These are phyloP conservation scores for Colletotrichum sojae DNA, from an alignment of 2,329 filamentous ascomycete genomes.

Conservation along the genomic window DNA sequence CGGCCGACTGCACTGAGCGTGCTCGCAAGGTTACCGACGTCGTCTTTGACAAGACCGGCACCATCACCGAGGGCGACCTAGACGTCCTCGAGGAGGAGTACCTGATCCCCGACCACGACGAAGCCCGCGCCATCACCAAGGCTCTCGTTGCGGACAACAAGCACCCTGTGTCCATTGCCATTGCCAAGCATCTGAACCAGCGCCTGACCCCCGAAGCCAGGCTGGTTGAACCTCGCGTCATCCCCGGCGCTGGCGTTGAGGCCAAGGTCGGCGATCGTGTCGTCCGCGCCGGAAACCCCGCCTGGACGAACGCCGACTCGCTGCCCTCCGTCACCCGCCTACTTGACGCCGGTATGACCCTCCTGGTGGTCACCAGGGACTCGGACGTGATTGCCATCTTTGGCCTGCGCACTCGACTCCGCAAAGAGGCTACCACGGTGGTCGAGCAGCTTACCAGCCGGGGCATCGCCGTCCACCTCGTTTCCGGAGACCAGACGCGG, in stretches of 20 bases:
- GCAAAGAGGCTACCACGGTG: slow-evolving; percentile 57
- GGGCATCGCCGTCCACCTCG: slow-evolving; percentile 65
- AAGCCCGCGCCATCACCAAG: slow-evolving; percentile 46
- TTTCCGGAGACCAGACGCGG: slow-evolving; percentile 68
- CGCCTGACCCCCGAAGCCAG: slow-evolving; percentile 1
- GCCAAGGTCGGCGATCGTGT: slow-evolving; percentile 48
- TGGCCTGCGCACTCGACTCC: slow-evolving; percentile 58
- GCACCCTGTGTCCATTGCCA: slow-evolving; percentile 67
- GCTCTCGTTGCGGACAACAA: slow-evolving; percentile 55
- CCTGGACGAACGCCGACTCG: slow-evolving; percentile 54
- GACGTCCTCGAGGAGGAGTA: slow-evolving; percentile 46
- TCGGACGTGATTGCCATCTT: slow-evolving; percentile 59
- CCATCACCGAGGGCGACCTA: slow-evolving; percentile 65
- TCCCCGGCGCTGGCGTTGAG: slow-evolving; percentile 58
- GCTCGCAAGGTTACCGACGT: slow-evolving; percentile 67
- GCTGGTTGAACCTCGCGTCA: slow-evolving; percentile 48
- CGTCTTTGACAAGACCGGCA: slow-evolving; percentile 77
- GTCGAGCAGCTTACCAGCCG: slow-evolving; percentile 61
- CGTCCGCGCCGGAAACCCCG: slow-evolving; percentile 61
- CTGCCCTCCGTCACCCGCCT: slow-evolving; percentile 43
- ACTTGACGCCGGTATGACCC: slow-evolving; percentile 44
- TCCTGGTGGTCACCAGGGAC: slow-evolving; percentile 47
- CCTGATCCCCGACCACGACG: slow-evolving; percentile 42
- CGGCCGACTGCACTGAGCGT: slow-evolving; percentile 66
- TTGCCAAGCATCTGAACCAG: slow-evolving; percentile 57